Percentiles rank a stretch among this genome's conserved stretches.
phyloP scores from a whole-genome alignment of 192 early-diverging fungal species.

The Funneliformis geosporum region DNA sequence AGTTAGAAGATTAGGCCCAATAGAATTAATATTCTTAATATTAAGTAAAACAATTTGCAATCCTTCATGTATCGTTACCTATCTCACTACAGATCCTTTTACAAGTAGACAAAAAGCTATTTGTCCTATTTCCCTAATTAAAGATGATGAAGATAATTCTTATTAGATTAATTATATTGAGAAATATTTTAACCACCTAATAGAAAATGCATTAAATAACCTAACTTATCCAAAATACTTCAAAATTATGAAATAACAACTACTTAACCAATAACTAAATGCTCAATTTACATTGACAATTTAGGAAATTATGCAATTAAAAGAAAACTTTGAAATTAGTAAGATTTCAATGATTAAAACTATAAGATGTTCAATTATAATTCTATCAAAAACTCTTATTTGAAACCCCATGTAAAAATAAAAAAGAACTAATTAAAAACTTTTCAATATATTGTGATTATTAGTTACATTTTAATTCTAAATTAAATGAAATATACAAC shows the following conservation, averaged over 20 bases:
- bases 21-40: slow-evolving; percentile 2
- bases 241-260: not conserved
- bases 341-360: not conserved
- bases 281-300: not conserved
- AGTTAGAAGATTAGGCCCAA: not conserved
- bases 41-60: not conserved
- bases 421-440: not conserved
- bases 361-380: not conserved
- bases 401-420: not conserved
- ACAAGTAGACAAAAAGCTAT: not conserved
- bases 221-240: not conserved
- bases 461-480: not conserved
- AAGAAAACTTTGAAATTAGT: not conserved
- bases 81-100: not conserved
- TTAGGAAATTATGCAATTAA: not conserved
- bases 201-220: not conserved
- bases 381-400: slow-evolving; percentile 11
- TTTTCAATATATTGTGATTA: slow-evolving; percentile 1
- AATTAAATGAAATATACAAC: not conserved
- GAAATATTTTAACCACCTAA: slow-evolving; percentile 1
- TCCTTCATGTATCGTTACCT: not conserved
- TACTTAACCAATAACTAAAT: not conserved
- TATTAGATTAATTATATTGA: slow-evolving; percentile 3
- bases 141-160: not conserved
- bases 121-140: not conserved